Percentiles rank a stretch among this genome's conserved stretches.
Conservation (phyloP, 495 filamentous ascomycete genomes). For the Tuber aestivum region DNA sequence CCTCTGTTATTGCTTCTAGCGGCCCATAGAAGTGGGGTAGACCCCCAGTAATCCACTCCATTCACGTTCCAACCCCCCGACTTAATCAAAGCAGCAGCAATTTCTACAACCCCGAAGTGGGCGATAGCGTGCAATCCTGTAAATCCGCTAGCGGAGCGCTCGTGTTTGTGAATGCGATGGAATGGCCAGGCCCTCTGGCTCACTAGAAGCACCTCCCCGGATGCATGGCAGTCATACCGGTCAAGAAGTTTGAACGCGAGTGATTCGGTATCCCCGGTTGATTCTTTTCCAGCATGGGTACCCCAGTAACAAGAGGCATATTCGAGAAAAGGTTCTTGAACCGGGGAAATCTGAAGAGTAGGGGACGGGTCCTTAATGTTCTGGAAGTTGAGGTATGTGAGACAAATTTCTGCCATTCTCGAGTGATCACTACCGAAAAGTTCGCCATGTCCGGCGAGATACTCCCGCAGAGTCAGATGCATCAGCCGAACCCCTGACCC, state of each 20-base stretch:
- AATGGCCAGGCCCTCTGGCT: no score
- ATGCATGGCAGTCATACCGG: not conserved
- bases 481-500: not conserved
- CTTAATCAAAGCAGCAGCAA: not conserved
- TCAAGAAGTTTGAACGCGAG: not conserved
- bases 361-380: not conserved
- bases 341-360: fast-evolving
- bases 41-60: not conserved
- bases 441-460: not conserved
- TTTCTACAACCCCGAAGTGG: not conserved
- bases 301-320: not conserved
- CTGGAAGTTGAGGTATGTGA: not conserved
- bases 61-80: not conserved
- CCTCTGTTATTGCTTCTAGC: not conserved
- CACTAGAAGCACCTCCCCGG: not conserved
- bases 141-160: not conserved
- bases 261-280: not conserved
- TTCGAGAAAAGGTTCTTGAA: not conserved
- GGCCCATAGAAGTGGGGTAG: not conserved
- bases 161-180: no score
- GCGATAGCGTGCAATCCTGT: not conserved
- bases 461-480: not conserved
- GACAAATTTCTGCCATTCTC: not conserved
- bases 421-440: not conserved
- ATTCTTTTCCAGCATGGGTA: not conserved